Evolutionary conservation across 257 asterid species (phyloP), one percentile per base, ranked within the genome.

Genomic region (Henckelia pumila): DNA sequence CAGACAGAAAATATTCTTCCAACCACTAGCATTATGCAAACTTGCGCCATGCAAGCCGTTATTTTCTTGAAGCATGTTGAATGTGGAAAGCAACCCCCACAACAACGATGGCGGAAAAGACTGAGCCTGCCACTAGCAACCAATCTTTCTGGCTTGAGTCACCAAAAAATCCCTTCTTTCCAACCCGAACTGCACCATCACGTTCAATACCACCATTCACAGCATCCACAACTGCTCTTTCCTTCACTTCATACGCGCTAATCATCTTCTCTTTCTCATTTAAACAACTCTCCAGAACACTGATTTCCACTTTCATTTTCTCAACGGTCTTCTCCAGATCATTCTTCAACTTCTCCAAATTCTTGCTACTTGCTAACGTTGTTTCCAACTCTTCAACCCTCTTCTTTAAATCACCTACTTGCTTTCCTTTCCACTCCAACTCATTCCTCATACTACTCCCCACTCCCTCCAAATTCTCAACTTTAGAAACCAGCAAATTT

Each of bases 201-300:
- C 75, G 71, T 50, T 74, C 64, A 64, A 69, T 70, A 16, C 32
- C 80, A n/a, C 82, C 80, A 73, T 77, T 74, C 37, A 72, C 68
- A 25, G 13, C 64, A 24, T 68, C 82, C 14, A 26, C 70, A 53
- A 65, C 55, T 22, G 75, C 71, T 59, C 76, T 68, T 58, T 76
- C 83, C 76, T 79, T 77, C 47, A 25, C 24, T 63, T 83, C 82
- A 37, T 80, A 72, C 53, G 70, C 81, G 49, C 20, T 60, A 63
- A 85, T 80, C 80, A 65, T 33, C 78, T 70, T 80, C 78, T 76
- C 83, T 37, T 88, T 85, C 76, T 81, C 96, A 28, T 65, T 79
- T 73, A 90, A 77, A 69, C 73, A 76, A 64, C 22, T 62, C 82
- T 80, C 82, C 50, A 88, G 35, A 23, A 16, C 65, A 44, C 66